phyloP scores from a whole-genome alignment of 108 stramenopile genomes.

The Cyclotella baltica region DNA sequence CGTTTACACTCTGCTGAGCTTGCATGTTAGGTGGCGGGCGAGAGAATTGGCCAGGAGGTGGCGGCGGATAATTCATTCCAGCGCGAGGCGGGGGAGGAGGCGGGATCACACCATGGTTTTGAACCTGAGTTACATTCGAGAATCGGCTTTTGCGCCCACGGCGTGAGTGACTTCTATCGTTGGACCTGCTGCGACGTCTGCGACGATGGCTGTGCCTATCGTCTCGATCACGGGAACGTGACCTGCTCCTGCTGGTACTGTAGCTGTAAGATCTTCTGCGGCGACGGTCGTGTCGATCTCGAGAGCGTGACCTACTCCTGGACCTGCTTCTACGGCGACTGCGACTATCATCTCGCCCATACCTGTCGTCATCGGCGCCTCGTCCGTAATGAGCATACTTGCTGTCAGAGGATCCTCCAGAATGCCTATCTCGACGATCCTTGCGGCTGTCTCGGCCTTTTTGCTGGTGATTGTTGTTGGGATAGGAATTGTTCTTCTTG shows the following conservation, averaged over 20 bases:
- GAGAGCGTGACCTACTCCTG: conserved; percentile 14
- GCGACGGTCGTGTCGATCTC: neutral
- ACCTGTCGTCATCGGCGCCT: conserved; percentile 4
- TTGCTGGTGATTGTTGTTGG: conserved; percentile 18
- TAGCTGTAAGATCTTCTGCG: conserved; percentile 12
- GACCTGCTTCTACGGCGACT: conserved; percentile 9
- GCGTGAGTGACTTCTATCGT: conserved; percentile 23
- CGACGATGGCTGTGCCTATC: neutral
- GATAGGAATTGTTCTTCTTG: conserved; percentile 18
- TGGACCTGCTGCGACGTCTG: conserved; percentile 14
- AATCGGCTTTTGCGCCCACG: conserved; percentile 11
- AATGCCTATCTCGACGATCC: conserved; percentile 16
- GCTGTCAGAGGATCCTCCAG: neutral
- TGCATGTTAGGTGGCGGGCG: conserved; percentile 15
- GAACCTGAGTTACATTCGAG: neutral
- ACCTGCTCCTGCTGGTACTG: conserved; percentile 39
- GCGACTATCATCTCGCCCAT: conserved; percentile 20
- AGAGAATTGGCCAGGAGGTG: conserved; percentile 29
- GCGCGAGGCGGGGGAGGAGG: conserved; percentile 9
- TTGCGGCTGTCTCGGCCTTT: conserved; percentile 10
- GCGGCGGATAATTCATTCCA: neutral
- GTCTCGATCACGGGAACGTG: conserved; percentile 30
- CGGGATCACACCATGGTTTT: neutral
- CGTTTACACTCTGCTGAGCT: conserved; percentile 3
- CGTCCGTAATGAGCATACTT: conserved; percentile 32